These are phyloP conservation scores for Paxillus involutus DNA, from an alignment of 768 basidiomycete species.

Conservation along the genomic window DNA sequence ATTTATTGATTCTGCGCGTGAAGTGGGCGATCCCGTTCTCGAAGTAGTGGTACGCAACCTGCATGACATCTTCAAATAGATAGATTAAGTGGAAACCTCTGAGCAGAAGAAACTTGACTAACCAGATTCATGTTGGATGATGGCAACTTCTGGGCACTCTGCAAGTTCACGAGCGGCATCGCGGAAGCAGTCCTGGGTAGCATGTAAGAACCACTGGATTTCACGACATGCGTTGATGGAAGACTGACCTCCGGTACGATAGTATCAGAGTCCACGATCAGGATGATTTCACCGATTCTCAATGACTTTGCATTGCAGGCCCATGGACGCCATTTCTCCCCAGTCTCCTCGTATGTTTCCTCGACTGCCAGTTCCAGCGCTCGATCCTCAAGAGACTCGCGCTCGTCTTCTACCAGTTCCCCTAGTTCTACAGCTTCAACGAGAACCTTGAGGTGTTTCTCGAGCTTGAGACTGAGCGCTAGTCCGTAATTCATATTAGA, in stretches of 20 bases:
- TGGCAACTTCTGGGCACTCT: constrained; percentile 82
- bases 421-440: constrained; percentile 38
- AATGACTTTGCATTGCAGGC: constrained; percentile 72
- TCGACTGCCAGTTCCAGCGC: constrained; percentile 74
- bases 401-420: constrained; percentile 42
- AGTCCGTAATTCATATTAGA: constrained; percentile 87
- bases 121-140: constrained; percentile 90
- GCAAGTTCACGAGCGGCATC: constrained; percentile 86
- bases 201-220: not conserved
- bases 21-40: constrained; percentile 94
- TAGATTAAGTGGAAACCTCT: constrained; percentile 24
- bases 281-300: constrained; percentile 75
- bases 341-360: constrained; percentile 64
- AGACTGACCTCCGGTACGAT: constrained; percentile 66
- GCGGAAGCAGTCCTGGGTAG: constrained; percentile 73
- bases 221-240: not conserved
- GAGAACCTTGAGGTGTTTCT: constrained; percentile 43
- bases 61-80: constrained; percentile 70
- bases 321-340: constrained; percentile 67
- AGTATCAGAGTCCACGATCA: constrained; percentile 89
- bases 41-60: constrained; percentile 86
- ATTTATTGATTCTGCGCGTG: constrained; percentile 86
- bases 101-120: constrained; percentile 19
- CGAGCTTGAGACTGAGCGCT: constrained; percentile 38
- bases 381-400: constrained; percentile 55